phyloP scores from a whole-genome alignment of 2,329 filamentous ascomycete genomes.

The Beauveria varroae region DNA sequence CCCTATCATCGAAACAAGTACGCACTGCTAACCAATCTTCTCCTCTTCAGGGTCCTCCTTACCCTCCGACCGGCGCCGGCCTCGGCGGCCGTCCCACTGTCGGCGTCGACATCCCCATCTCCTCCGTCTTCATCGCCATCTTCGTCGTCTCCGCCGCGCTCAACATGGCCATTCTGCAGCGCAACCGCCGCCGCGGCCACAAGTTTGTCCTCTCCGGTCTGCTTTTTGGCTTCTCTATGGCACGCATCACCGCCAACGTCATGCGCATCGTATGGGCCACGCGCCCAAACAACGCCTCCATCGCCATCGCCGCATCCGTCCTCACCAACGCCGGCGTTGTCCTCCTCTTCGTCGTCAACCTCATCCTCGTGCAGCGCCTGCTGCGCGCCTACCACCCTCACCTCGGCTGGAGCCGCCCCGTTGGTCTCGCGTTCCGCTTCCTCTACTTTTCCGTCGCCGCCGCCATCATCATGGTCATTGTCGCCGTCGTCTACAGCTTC shows the following conservation, averaged over 20 bases:
- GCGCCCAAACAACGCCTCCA: constrained; percentile 27
- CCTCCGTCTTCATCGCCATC: constrained; percentile 52
- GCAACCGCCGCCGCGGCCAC: constrained; percentile 40
- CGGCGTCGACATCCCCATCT: constrained; percentile 56
- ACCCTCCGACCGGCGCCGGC: constrained; percentile 34
- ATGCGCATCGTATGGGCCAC: constrained; percentile 48
- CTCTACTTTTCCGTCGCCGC: constrained; percentile 51
- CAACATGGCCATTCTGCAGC: constrained; percentile 52
- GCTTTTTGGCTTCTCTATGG: constrained; percentile 52
- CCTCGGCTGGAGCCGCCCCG: constrained; percentile 58
- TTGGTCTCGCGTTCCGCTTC: constrained; percentile 45
- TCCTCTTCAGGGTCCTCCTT: constrained; percentile 27
- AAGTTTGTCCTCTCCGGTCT: constrained; percentile 54
- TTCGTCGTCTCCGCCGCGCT: constrained; percentile 45
- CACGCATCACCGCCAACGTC: constrained; percentile 42
- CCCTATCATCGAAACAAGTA: neutral
- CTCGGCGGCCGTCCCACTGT: constrained; percentile 52
- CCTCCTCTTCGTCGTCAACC: constrained; percentile 69
- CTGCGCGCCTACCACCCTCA: constrained; percentile 64
- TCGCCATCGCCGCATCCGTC: constrained; percentile 56
- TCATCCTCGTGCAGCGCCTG: constrained; percentile 69
- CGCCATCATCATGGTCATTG: constrained; percentile 60
- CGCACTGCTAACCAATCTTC: constrained; percentile 2
- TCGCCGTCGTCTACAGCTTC: constrained; percentile 54
- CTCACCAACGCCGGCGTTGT: constrained; percentile 69